These are phyloP conservation scores for Tetracentron sinense DNA, from an alignment of 164 flowering plant species.

Conservation along the genomic window DNA sequence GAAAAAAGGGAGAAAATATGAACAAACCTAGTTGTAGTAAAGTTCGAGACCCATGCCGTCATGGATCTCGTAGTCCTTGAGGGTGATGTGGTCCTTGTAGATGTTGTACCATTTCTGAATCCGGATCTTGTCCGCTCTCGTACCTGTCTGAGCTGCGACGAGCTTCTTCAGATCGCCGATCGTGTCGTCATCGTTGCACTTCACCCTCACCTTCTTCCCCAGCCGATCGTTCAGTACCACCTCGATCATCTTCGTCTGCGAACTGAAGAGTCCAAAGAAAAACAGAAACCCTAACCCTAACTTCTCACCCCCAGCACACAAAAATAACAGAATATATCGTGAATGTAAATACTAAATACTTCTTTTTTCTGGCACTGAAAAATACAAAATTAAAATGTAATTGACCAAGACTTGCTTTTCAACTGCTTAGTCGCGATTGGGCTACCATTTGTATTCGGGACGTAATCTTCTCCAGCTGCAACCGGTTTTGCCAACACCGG, in stretches of 20 bases:
- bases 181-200: slow-evolving; percentile 94
- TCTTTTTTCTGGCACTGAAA: too few species aligned
- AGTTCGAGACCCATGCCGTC: slow-evolving; percentile 98
- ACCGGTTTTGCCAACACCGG: too few species aligned
- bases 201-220: slow-evolving; percentile 91
- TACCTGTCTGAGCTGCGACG: slow-evolving; percentile 89
- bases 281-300: slow-evolving; percentile 11
- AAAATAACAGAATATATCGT: too few species aligned
- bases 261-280: not conserved
- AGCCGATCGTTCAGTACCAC: slow-evolving; percentile 87
- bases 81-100: slow-evolving; percentile 91
- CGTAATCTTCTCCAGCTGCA: too few species aligned
- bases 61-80: slow-evolving; percentile 87
- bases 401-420: too few species aligned
- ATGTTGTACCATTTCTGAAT: slow-evolving; percentile 90
- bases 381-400: too few species aligned
- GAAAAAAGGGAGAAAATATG: not conserved
- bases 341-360: too few species aligned
- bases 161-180: slow-evolving; percentile 94
- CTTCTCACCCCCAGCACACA: too few species aligned
- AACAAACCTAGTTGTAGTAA: slow-evolving; percentile 55
- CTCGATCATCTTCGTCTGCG: slow-evolving; percentile 68
- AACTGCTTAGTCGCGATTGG: too few species aligned
- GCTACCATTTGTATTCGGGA: too few species aligned
- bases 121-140: slow-evolving; percentile 71